Evolutionary conservation across 805 yeast genomes (phyloP).

Genomic region (Yarrowia yakushimensis): DNA sequence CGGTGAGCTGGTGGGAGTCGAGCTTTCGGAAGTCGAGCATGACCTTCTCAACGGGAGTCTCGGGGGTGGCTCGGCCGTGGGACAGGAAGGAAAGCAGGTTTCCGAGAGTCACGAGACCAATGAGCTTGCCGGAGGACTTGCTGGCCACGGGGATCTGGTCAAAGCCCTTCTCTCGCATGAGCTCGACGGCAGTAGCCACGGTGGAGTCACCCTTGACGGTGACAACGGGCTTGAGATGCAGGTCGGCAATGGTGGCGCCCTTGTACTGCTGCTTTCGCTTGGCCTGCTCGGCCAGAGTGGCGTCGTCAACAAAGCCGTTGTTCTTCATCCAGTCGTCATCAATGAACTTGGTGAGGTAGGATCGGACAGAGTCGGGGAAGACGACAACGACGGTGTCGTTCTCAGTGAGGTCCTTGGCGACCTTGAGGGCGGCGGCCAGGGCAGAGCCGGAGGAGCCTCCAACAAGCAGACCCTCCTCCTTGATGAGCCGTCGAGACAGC

Average conservation of each 20-base stretch:
- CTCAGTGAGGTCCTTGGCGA: conserved; percentile 65
- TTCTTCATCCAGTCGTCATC: conserved; percentile 88
- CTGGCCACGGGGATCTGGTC: conserved; percentile 80
- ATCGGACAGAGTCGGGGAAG: conserved; percentile 83
- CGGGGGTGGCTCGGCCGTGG: conserved; percentile 52
- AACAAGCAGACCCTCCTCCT: conserved; percentile 80
- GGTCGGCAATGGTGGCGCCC: conserved; percentile 60
- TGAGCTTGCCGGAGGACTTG: conserved; percentile 51
- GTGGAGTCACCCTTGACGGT: conserved; percentile 61
- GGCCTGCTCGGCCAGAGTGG: conserved; percentile 41
- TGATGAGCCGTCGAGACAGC: conserved; percentile 74
- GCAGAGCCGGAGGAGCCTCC: conserved; percentile 92
- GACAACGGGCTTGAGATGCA: conserved; percentile 75
- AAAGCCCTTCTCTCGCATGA: conserved; percentile 70
- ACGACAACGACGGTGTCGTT: conserved; percentile 74
- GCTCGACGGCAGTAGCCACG: conserved; percentile 60
- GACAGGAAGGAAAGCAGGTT: conserved; percentile 65
- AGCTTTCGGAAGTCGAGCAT: conserved; percentile 74
- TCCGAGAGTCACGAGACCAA: conserved; percentile 75
- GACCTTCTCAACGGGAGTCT: conserved; percentile 54
- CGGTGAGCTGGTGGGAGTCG: conserved; percentile 50
- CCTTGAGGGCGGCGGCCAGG: conserved; percentile 69
- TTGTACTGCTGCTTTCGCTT: conserved; percentile 42
- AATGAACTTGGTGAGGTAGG: conserved; percentile 80
- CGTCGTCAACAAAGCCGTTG: conserved; percentile 66